phyloP scores from a whole-genome alignment of 805 yeast genomes.

The Metschnikowia kunwiensis region DNA sequence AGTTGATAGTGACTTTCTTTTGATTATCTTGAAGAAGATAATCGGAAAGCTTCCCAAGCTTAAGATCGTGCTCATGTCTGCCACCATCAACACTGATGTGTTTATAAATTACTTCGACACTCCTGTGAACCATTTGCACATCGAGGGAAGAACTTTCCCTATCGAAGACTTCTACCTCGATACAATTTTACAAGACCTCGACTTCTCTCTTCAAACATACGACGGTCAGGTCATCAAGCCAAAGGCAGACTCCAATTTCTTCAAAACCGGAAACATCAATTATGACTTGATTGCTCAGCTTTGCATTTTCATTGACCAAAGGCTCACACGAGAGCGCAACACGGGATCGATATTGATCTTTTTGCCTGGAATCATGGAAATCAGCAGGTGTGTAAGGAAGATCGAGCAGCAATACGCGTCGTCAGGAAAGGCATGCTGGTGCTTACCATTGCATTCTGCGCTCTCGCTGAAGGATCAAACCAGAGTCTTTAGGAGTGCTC shows the following conservation, averaged over 20 bases:
- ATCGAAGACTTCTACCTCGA: conserved; percentile 75
- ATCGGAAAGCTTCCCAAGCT: conserved; percentile 49
- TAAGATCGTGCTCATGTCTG: conserved; percentile 84
- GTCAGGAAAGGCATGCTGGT: conserved; percentile 28
- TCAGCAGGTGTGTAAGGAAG: conserved; percentile 57
- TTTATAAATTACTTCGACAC: conserved; percentile 65
- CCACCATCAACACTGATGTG: conserved; percentile 73
- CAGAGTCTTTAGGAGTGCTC: conserved; percentile 60
- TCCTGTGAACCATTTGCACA: conserved; percentile 63
- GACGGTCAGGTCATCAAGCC: conserved; percentile 49
- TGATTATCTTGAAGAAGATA: conserved; percentile 70
- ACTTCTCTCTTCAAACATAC: conserved; percentile 47
- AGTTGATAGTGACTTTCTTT: conserved; percentile 80
- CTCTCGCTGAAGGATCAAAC: conserved; percentile 79
- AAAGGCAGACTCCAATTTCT: conserved; percentile 61
- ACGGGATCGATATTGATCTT: conserved; percentile 80
- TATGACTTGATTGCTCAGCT: conserved; percentile 65
- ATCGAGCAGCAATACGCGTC: conserved; percentile 19
- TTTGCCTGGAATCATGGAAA: conserved; percentile 89
- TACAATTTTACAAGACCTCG: conserved; percentile 52
- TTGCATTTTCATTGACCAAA: conserved; percentile 50
- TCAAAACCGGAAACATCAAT: conserved; percentile 65
- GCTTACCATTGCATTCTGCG: conserved; percentile 87
- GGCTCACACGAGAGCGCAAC: conserved; percentile 39
- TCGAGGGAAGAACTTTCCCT: conserved; percentile 92